Conservation (phyloP, 108 stramenopile species). For the Fragilariopsis cylindrus region DNA sequence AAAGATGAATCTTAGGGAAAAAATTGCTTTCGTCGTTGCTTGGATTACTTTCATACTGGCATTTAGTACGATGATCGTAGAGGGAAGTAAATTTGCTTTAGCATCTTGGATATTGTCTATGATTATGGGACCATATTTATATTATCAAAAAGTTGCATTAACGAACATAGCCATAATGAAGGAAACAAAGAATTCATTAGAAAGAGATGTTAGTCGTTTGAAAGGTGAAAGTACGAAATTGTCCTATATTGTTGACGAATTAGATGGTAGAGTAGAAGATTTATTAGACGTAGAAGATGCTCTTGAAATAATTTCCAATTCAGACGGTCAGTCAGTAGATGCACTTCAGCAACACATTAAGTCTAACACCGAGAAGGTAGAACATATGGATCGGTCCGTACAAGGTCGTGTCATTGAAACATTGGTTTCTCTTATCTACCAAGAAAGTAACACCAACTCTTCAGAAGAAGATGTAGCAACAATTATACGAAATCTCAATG, state of each 20-base stretch:
- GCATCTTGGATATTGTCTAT: constrained; percentile 58
- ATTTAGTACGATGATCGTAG: constrained; percentile 60
- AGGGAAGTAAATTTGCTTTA: constrained; percentile 44
- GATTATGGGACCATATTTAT: constrained; percentile 65
- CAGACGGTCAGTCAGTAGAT: constrained; percentile 61
- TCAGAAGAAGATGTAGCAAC: constrained; percentile 60
- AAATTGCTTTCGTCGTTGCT: constrained; percentile 47
- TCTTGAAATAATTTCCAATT: constrained; percentile 62
- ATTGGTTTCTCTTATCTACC: constrained; percentile 64
- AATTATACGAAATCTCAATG: constrained; percentile 47
- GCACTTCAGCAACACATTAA: constrained; percentile 66
- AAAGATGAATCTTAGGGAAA: constrained; percentile 60
- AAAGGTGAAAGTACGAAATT: constrained; percentile 55
- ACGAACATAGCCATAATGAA: constrained; percentile 69
- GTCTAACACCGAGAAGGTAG: constrained; percentile 59
- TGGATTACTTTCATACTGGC: constrained; percentile 46
- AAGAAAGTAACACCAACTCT: constrained; percentile 35
- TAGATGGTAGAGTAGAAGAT: constrained; percentile 54
- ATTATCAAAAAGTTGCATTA: constrained; percentile 75
- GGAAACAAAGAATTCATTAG: constrained; percentile 56
- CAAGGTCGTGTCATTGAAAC: constrained; percentile 69
- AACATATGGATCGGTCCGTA: constrained; percentile 59
- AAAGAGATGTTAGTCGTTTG: constrained; percentile 59
- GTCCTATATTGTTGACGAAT: constrained; percentile 53
- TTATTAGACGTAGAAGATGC: constrained; percentile 70